These are phyloP conservation scores for Uronychia setigera DNA, from an alignment of 73 alveolate genomes.

Conservation along the genomic window DNA sequence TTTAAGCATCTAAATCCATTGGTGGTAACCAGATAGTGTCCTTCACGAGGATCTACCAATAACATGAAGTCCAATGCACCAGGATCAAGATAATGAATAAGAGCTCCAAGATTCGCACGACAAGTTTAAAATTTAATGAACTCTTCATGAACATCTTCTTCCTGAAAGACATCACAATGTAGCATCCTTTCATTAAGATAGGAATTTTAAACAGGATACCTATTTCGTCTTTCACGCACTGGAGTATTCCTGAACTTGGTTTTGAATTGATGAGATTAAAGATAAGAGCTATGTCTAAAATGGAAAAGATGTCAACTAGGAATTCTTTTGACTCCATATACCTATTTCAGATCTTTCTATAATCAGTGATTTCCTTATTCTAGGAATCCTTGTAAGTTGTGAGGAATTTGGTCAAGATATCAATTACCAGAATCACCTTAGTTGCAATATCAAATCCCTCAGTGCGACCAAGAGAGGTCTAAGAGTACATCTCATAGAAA, in stretches of 20 bases:
- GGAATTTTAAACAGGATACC: not conserved
- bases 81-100: slow-evolving; percentile 44
- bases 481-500: not conserved
- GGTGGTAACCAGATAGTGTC: slow-evolving; percentile 63
- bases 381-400: not conserved
- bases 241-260: not conserved
- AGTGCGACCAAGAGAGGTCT: not conserved
- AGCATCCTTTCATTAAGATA: not conserved
- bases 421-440: not conserved
- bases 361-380: not conserved
- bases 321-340: not conserved
- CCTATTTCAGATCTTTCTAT: not conserved
- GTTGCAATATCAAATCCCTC: not conserved
- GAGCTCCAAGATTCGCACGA: slow-evolving; percentile 45
- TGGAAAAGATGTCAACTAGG: not conserved
- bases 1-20: slow-evolving; percentile 32
- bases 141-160: slow-evolving; percentile 25
- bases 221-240: not conserved
- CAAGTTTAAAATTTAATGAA: slow-evolving; percentile 34
- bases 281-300: not conserved
- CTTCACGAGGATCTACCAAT: slow-evolving; percentile 63
- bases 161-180: not conserved
- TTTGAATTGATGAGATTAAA: not conserved
- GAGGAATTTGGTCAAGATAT: not conserved
- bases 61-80: slow-evolving; percentile 72